Percentiles rank a stretch among this genome's conserved stretches.
Evolutionary conservation across 352 stramenopile species (phyloP).

Genomic region (Pythium dissimile): DNA sequence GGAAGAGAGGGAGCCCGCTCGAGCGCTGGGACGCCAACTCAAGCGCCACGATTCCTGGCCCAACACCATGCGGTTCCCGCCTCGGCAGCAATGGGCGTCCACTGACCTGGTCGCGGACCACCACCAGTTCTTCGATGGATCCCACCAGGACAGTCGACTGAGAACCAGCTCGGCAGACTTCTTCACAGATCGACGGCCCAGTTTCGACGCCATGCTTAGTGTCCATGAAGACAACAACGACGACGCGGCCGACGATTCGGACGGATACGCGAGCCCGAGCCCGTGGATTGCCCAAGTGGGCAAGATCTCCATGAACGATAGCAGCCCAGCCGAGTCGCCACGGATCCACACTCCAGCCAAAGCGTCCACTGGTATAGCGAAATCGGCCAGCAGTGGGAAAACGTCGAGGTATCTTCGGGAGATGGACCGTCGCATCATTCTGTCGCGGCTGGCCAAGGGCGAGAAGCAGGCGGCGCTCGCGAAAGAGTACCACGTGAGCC

Average conservation of each 20-base stretch:
- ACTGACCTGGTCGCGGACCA: no score
- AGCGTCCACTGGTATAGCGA: not conserved
- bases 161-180: not conserved
- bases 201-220: no score
- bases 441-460: conserved; percentile 32
- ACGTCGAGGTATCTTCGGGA: conserved; percentile 29
- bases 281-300: not conserved
- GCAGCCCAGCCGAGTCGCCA: not conserved
- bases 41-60: not conserved
- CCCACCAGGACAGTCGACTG: not conserved
- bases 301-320: not conserved
- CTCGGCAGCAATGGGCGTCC: no score
- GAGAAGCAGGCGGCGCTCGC: conserved; percentile 34
- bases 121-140: not conserved
- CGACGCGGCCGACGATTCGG: not conserved
- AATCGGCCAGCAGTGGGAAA: not conserved
- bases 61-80: not conserved
- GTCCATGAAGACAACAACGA: not conserved
- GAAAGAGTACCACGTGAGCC: conserved; percentile 41
- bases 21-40: not conserved
- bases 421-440: conserved; percentile 40
- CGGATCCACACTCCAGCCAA: not conserved
- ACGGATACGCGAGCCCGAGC: not conserved
- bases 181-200: no score
- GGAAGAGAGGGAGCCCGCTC: not conserved